Percentiles rank a stretch among this genome's conserved stretches.
Conservation (phyloP, 176 grass and related monocot species). For the Triticum turgidum region DNA sequence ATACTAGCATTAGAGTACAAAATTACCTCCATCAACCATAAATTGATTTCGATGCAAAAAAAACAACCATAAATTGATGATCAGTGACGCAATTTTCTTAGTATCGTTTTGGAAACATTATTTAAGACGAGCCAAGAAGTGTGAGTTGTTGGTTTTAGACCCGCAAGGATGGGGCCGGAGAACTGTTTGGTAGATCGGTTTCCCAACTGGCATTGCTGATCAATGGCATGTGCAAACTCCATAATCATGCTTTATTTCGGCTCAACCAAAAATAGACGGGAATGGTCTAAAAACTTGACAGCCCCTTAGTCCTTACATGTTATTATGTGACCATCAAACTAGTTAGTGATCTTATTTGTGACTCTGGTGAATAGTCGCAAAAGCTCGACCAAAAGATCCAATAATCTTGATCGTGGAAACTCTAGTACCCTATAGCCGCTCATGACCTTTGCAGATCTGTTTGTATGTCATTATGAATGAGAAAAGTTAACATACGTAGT, state of each 20-base stretch:
- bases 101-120: conserved; percentile 18
- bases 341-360: not conserved
- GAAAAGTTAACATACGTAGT: not conserved
- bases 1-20: not conserved
- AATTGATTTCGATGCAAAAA: not conserved
- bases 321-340: not conserved
- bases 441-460: conserved; percentile 30
- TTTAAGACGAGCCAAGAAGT: conserved; percentile 31
- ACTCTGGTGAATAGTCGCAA: not conserved
- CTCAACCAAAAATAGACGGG: not conserved
- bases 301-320: not conserved
- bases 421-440: conserved; percentile 6
- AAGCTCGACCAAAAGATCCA: conserved; percentile 8
- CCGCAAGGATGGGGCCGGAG: conserved; percentile 21
- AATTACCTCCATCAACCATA: not conserved
- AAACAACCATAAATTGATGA: not conserved
- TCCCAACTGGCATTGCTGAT: conserved; percentile 46
- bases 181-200: conserved; percentile 56
- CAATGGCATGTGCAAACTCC: conserved; percentile 45
- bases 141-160: conserved; percentile 50
- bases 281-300: not conserved
- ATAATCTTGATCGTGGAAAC: not conserved
- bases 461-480: conserved; percentile 8
- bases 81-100: conserved; percentile 15
- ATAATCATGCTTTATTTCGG: conserved; percentile 32